Percentiles rank a stretch among this genome's conserved stretches.
Conservation (phyloP, 75 land plant genomes). For the Cupressus sempervirens region DNA sequence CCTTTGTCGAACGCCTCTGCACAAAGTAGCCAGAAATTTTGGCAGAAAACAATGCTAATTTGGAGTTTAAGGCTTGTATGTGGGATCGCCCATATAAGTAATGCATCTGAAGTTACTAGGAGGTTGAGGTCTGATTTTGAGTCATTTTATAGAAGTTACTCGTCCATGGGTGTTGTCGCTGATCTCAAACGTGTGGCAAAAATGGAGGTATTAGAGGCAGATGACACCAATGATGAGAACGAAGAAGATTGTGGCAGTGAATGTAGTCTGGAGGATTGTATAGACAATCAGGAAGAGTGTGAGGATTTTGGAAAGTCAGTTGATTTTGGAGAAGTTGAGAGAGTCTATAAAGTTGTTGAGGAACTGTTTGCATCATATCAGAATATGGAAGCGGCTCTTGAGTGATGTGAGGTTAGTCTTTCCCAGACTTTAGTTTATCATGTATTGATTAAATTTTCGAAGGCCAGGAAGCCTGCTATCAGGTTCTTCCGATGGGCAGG, state of each 20-base stretch:
- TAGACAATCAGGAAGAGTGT: neutral
- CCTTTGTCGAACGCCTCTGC: constrained; percentile 28
- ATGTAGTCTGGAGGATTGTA: neutral
- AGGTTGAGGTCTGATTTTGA: neutral
- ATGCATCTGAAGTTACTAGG: neutral
- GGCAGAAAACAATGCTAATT: constrained; percentile 8
- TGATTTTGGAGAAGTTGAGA: constrained; percentile 37
- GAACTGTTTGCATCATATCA: constrained; percentile 54
- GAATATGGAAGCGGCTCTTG: constrained; percentile 60
- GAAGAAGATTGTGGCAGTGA: constrained; percentile 6
- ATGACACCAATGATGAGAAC: constrained; percentile 12
- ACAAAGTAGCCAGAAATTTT: constrained; percentile 6
- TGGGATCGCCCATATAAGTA: neutral
- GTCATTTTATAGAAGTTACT: constrained; percentile 8
- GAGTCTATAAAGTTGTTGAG: constrained; percentile 50
- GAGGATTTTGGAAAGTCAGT: neutral
- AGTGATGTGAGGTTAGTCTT: constrained; percentile 32
- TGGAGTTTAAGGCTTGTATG: neutral
- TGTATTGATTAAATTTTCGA: constrained; percentile 41
- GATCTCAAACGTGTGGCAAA: neutral
- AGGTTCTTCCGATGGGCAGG: constrained; percentile 68
- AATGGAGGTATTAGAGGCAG: constrained; percentile 3
- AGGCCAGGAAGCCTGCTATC: constrained; percentile 53
- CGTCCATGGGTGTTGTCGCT: neutral
- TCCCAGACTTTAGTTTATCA: constrained; percentile 33